phyloP scores from a whole-genome alignment of 306 rosid genomes.

The Adenanthera pavonina region DNA sequence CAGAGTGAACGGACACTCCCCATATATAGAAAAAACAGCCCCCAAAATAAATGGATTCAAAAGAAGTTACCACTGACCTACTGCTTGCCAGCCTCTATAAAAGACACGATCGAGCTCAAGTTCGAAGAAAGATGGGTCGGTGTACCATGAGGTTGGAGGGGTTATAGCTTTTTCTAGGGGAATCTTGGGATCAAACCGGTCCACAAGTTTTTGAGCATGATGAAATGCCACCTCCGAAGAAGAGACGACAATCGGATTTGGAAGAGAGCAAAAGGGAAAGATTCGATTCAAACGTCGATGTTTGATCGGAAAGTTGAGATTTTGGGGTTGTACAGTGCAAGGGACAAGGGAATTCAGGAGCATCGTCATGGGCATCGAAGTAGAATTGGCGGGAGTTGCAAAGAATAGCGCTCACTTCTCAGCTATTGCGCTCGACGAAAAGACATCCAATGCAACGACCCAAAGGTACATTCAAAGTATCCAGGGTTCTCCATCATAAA shows the following conservation, averaged over 20 bases:
- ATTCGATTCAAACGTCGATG: conserved; percentile 12
- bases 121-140: conserved; percentile 59
- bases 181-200: conserved; percentile 72
- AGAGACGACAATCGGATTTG: conserved; percentile 27
- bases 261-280: conserved; percentile 35
- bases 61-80: conserved; percentile 59
- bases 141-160: conserved; percentile 91
- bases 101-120: conserved; percentile 77
- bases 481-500: no score
- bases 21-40: neutral
- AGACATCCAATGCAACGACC: no score
- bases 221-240: neutral
- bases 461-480: no score
- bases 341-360: conserved; percentile 26
- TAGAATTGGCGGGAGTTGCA: conserved; percentile 1
- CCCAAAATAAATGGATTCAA: neutral
- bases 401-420: neutral
- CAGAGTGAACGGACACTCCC: neutral
- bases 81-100: conserved; percentile 84
- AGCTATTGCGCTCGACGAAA: neutral
- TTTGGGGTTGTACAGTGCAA: conserved; percentile 13
- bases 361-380: conserved; percentile 32
- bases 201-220: conserved; percentile 38
- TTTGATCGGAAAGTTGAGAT: conserved; percentile 38
- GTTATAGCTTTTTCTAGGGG: conserved; percentile 78